Percentiles rank a stretch among this genome's conserved stretches.
Conservation (phyloP, 31 red algal species). For the Asparagopsis taxiformis region DNA sequence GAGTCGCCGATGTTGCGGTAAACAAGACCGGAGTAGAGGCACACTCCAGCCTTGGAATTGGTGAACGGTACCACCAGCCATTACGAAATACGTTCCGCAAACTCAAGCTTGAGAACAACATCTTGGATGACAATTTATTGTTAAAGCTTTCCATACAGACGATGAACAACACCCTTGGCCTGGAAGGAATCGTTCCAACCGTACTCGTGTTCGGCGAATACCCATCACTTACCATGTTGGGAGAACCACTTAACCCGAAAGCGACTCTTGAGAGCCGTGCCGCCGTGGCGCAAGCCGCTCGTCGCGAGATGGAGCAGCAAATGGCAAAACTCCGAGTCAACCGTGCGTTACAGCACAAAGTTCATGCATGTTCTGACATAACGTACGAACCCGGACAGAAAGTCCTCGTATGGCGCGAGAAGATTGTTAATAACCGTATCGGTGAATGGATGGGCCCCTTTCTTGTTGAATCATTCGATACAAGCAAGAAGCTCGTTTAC, state of each 20-base stretch:
- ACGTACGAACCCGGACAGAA: background rate
- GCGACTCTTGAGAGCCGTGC: background rate
- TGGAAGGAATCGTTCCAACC: background rate
- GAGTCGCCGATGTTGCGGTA: background rate
- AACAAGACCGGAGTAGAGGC: constrained; percentile 1
- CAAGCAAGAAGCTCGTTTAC: background rate
- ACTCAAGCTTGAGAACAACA: background rate
- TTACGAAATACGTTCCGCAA: background rate
- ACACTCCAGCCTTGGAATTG: constrained; percentile 9
- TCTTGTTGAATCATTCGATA: background rate
- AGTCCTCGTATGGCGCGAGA: background rate
- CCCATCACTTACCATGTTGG: background rate
- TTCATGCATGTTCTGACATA: background rate
- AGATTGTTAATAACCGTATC: background rate
- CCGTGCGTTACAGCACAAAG: background rate
- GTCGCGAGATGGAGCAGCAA: background rate
- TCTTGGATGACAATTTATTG: background rate
- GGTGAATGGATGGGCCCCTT: background rate
- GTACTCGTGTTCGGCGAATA: background rate
- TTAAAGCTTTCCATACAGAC: background rate
- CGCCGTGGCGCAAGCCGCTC: background rate
- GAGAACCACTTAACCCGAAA: background rate
- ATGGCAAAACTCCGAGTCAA: background rate
- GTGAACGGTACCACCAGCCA: constrained; percentile 8
- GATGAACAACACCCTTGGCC: background rate